Evolutionary conservation across 2,329 filamentous ascomycete species (phyloP).

Genomic region (Pseudodiploospora longispora): DNA sequence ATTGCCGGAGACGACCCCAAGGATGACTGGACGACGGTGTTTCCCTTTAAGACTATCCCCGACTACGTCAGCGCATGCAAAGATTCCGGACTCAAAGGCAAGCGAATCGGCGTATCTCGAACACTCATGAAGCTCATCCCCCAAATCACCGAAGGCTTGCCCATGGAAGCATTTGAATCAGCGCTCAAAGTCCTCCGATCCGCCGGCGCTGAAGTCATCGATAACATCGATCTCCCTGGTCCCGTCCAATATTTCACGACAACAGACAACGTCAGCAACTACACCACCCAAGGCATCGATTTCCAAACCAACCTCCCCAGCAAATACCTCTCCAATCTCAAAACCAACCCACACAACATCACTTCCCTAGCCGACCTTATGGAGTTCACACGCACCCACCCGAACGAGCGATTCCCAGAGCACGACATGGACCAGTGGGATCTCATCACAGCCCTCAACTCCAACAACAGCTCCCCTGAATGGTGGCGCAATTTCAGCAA

Average conservation of each 20-base stretch:
- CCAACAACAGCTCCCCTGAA: constrained; percentile 43
- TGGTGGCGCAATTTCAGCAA: constrained; percentile 53
- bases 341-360: constrained; percentile 50
- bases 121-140: constrained; percentile 53
- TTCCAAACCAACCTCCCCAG: constrained; percentile 44
- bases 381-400: constrained; percentile 45
- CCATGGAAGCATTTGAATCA: constrained; percentile 36
- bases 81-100: constrained; percentile 41
- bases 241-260: background rate
- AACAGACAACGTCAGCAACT: constrained; percentile 28
- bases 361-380: constrained; percentile 40
- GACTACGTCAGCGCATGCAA: constrained; percentile 55
- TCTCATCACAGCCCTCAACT: constrained; percentile 39
- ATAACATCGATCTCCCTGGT: constrained; percentile 40
- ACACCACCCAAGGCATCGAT: constrained; percentile 37
- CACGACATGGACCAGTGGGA: constrained; percentile 53
- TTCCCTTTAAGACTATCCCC: constrained; percentile 41
- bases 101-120: constrained; percentile 56
- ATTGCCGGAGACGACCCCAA: constrained; percentile 52
- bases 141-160: background rate
- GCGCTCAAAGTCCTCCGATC: constrained; percentile 43
- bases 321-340: constrained; percentile 46
- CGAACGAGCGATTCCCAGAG: constrained; percentile 47
- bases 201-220: constrained; percentile 51
- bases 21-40: constrained; percentile 56